Base-by-base conservation (phyloP, 2,329 filamentous ascomycete species). In the Aspergillus neoniger region DNA sequence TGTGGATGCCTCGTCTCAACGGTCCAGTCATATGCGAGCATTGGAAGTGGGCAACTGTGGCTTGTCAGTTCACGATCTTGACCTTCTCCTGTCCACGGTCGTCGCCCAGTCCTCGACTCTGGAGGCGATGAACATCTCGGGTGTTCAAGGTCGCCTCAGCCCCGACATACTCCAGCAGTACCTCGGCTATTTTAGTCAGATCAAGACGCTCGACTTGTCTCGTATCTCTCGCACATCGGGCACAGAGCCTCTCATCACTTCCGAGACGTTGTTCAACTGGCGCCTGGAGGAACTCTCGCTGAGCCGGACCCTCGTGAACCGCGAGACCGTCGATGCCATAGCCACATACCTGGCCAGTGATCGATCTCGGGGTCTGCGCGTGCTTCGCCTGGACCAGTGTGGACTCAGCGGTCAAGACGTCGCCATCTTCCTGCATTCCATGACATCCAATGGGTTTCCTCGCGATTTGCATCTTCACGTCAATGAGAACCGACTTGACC, bases 191-290 rank as follows among this genome's bases (percentile, higher is more conserved):
- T 90, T 91, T 75, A 83, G 83, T 38, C 86, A 85, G 59, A 83
- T 91, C 39, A 83, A 87, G 43, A 88, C 85, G 65, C 79, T 91
- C 57, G 85, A 90, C 65, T 75, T 91, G 3, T 89, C 88, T 8
- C 83, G 88, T 59, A 82, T 89, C 19, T 83, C 86, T 8, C 82
- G 86, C 59, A 88, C 86, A 1, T 86, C 86, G 5, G 86, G 86
- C 2, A 74, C 82, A 0, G 86, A 89, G 62, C 82, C 88, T 10
- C 76, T 91, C n/a, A 82, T 91, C 55, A 81, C 86, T 12, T 81
- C 87, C 8, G 87, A 90, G 67, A 88, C 86, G 4, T 76, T 91
- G 52, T 78, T 88, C 52, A 83, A 84, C 48, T 91, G 89, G 88
- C 81, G 82, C 57, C 77, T 91, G 9, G 85, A 90, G 69, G 87